Base-by-base conservation (phyloP, 2,329 filamentous ascomycete species). In the Hypoxylon sp. region DNA sequence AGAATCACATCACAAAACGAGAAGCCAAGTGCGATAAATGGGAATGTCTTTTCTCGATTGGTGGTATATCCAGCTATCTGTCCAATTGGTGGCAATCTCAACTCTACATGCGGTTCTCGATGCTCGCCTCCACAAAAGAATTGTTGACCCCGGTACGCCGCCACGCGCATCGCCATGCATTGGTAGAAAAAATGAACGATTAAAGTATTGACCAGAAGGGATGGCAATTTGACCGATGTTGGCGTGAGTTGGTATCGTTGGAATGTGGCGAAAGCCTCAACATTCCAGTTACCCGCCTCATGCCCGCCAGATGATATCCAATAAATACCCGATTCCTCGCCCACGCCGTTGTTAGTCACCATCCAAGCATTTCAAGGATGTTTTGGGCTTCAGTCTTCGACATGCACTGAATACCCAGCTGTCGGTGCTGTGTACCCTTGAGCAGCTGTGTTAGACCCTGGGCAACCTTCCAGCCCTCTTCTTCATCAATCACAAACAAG, bases 391-490 rank as follows among this genome's bases (percentile, higher is more conserved):
- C 90, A 14, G 81, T 74, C 10, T 81, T 79, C 53, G 84, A 81
- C 82, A 91, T 85, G 49, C 85, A 83, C 62, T 86, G 84, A 33
- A 91, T 85, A 4, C 87, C 88, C 50, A 91, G 81, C 64, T 87
- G 85, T 59, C 88, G 82, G 33, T 86, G 87, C 77, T 90, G 88
- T 2, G 85, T 86, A 4, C 90, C 89, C 60, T 85, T 85, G 58
- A 89, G 82, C 73, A 92, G 79, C 49, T 86, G 84, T 77, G 90
- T 87, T 72, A 92, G 76, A 1, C 88, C 89, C 37, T 87, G 81
- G 1, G 88, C 84, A 25, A 92, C 82, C 84, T 92, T 92, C 90
- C 90, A 92, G 30, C 85, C 85, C 77, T 92, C 90, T 68, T 88
- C 85, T 75, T 91, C 89, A 44, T 84, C 82, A 35, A 92, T 80